Conservation (phyloP, 2,329 filamentous ascomycete genomes). For the Penicillium sp. region DNA sequence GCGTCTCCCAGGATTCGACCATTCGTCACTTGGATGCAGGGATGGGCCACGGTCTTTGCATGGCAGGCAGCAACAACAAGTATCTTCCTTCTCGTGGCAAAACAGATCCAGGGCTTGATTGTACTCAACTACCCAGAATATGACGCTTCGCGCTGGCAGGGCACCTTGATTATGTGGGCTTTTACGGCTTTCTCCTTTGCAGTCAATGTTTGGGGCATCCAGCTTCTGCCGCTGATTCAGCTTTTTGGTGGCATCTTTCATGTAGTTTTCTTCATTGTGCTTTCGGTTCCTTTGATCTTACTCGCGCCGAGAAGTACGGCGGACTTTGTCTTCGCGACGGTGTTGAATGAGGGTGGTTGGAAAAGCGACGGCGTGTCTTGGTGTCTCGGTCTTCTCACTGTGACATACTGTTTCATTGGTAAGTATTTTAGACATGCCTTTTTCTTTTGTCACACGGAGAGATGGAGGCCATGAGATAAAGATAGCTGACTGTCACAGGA, state of each 20-base stretch:
- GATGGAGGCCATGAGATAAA: not conserved
- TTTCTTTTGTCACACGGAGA: not conserved
- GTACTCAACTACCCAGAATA: constrained; percentile 33
- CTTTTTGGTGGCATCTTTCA: constrained; percentile 26
- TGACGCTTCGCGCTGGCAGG: constrained; percentile 36
- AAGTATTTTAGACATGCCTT: constrained; percentile 2
- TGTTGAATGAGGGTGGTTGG: constrained; percentile 47
- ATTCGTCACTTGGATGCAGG: constrained; percentile 16
- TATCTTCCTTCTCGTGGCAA: constrained; percentile 29
- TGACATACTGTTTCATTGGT: constrained; percentile 28
- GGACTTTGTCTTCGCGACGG: constrained; percentile 42
- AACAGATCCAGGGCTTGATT: constrained; percentile 35
- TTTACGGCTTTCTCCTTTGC: constrained; percentile 30
- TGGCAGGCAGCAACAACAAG: constrained; percentile 35
- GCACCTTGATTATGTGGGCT: constrained; percentile 36
- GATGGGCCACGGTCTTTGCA: constrained; percentile 32
- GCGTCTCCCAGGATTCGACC: constrained; percentile 9
- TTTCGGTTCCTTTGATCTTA: constrained; percentile 33
- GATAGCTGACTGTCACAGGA: constrained; percentile 25
- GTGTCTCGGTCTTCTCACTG: constrained; percentile 37
- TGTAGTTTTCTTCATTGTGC: constrained; percentile 35
- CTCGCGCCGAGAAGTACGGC: constrained; percentile 29
- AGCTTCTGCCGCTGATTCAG: constrained; percentile 27
- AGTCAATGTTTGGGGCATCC: constrained; percentile 31
- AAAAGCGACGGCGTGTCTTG: constrained; percentile 43